Base-by-base conservation (phyloP, 2,329 filamentous ascomycete species). In the Pseudogymnoascus sp. region DNA sequence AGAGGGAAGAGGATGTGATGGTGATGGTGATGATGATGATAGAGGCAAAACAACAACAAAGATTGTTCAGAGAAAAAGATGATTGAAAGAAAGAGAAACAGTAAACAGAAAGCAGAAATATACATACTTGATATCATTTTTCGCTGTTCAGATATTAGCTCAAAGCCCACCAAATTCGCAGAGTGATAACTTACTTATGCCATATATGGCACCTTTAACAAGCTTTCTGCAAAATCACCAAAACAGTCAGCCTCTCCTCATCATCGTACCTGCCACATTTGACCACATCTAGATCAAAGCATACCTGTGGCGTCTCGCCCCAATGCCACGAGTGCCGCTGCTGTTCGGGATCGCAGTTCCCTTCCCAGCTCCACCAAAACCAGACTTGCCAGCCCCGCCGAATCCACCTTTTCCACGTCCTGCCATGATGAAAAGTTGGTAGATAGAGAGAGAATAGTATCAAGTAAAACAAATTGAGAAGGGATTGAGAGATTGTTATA, bases 51-150 rank as follows among this genome's bases (percentile, higher is more conserved):
- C 33, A 47, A 47, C 11, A 17, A 8, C 7, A 31, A 29, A 31
- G 10, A 7, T 10, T 21, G 39, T 41, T 21, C 8, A 47, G n/a
- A 29, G 41, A 17, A 47, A 26, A 21, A 29, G 5, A 26, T 13
- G 21, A 47, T 2, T 1, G 7, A 50, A 50, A 5, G 40, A 21
- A 40, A 17, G 7, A 40, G 39, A 40, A 15, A 40, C 1, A 40
- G 15, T n/a, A 37, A 37, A 37, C 11, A 37, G 8, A 37, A 24
- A 60, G 9, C n/a, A 37, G 13, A 29, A 5, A 61, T 47, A 24
- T 3, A 68, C 73, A 54, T 73, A 83, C 81, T 81, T 73, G 58
- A 84, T 83, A 11, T 77, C 79, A 4, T 77, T 76, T n/a, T n/a
- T n/a, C n/a, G 81, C 82, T 83, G 61, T 39, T 61, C 39, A 26